phyloP scores from a whole-genome alignment of 495 filamentous ascomycete genomes.

The Poronia punctata region DNA sequence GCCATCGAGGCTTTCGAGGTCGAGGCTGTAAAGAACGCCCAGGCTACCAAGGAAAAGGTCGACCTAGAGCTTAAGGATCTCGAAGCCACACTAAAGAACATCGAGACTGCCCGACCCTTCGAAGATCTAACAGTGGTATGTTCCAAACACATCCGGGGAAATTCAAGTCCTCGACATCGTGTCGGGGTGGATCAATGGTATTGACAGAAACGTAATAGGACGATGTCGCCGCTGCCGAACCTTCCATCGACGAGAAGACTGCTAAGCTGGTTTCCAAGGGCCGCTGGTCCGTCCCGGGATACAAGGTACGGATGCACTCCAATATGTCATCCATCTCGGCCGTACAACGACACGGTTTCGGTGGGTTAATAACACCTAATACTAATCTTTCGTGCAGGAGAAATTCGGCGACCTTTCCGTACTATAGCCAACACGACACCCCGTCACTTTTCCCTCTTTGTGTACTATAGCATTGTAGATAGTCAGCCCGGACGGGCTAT shows the following conservation, averaged over 20 bases:
- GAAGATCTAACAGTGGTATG: conserved; percentile 96
- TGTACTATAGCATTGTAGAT: conserved; percentile 57
- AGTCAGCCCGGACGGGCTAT: conserved; percentile 26
- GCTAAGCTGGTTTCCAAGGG: conserved; percentile 88
- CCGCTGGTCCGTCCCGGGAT: conserved; percentile 94
- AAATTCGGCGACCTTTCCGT: conserved; percentile 96
- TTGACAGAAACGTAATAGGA: conserved; percentile 60
- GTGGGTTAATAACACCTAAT: neutral
- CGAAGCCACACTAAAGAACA: conserved; percentile 90
- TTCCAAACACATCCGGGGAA: conserved; percentile 23
- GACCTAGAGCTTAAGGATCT: conserved; percentile 88
- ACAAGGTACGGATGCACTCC: conserved; percentile 69
- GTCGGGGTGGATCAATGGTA: conserved; percentile 13
- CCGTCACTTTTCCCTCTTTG: conserved; percentile 35
- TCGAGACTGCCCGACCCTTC: conserved; percentile 91
- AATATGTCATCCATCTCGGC: conserved; percentile 1
- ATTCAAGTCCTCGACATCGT: conserved; percentile 6
- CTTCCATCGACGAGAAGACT: conserved; percentile 94
- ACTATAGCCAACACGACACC: conserved; percentile 52
- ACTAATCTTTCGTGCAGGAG: conserved; percentile 53
- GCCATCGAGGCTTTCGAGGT: conserved; percentile 96
- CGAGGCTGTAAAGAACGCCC: conserved; percentile 91
- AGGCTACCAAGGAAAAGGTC: conserved; percentile 91
- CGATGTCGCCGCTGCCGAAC: conserved; percentile 85
- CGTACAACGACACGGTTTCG: too few relatives aligned